Evolutionary conservation across 805 yeast genomes (phyloP).

Genomic region (Yamadazyma tumulicola): DNA sequence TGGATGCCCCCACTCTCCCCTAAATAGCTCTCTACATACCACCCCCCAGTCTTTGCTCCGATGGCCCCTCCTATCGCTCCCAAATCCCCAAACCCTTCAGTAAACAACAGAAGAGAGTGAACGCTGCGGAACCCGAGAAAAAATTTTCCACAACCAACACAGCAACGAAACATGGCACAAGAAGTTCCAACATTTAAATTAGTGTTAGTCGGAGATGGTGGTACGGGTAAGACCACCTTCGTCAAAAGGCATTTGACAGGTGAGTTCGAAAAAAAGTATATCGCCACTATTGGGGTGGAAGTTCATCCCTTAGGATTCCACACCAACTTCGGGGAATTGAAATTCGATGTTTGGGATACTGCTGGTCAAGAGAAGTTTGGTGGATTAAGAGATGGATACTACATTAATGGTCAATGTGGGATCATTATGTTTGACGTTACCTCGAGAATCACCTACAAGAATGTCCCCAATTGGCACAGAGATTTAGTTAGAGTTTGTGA

Average conservation of each 20-base stretch:
- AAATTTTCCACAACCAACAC: slow-evolving; percentile 6
- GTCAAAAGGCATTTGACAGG: slow-evolving; percentile 99
- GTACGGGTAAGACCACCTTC: slow-evolving; percentile 99
- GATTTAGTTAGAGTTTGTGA: slow-evolving; percentile 99
- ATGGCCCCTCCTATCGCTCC: too few species aligned
- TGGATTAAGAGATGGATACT: slow-evolving; percentile 99
- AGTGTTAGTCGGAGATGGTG: slow-evolving; percentile 99
- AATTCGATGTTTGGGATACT: slow-evolving; percentile 99
- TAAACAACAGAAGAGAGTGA: too few species aligned
- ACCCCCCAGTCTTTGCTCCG: too few species aligned
- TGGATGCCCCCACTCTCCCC: too few species aligned
- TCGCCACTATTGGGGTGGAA: slow-evolving; percentile 99
- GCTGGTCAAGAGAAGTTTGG: slow-evolving; percentile 99
- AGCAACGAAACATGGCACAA: slow-evolving; percentile 49
- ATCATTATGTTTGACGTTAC: slow-evolving; percentile 99
- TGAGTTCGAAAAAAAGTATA: slow-evolving; percentile 98
- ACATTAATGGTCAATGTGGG: slow-evolving; percentile 99
- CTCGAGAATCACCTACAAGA: slow-evolving; percentile 98
- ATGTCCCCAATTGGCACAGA: slow-evolving; percentile 99
- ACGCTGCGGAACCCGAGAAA: too few species aligned
- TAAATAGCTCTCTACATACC: too few species aligned
- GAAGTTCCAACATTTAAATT: slow-evolving; percentile 96
- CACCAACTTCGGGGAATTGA: slow-evolving; percentile 98
- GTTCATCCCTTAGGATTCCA: slow-evolving; percentile 97
- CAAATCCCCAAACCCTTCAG: too few species aligned